Percentiles rank a stretch among this genome's conserved stretches.
Evolutionary conservation across 2,329 filamentous ascomycete species (phyloP).

Genomic region (Fusarium miscanthi): DNA sequence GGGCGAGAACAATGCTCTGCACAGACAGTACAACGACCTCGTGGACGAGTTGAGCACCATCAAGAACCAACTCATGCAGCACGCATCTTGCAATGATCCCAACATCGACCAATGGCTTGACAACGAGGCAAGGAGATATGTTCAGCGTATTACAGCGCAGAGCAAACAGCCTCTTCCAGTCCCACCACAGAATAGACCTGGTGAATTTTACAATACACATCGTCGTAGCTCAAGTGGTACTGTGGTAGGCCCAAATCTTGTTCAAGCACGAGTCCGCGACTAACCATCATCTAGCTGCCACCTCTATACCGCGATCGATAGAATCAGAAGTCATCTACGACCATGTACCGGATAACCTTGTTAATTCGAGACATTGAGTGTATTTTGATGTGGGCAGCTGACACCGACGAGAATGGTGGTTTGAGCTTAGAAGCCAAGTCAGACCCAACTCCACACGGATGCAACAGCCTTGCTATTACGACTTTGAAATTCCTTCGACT

Average conservation of each 20-base stretch:
- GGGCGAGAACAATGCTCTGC: constrained; percentile 55
- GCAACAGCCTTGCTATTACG: background rate
- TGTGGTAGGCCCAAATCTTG: background rate
- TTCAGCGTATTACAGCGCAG: constrained; percentile 46
- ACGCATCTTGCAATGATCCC: constrained; percentile 62
- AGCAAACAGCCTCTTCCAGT: background rate
- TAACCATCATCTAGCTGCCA: background rate
- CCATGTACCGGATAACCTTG: constrained; percentile 52
- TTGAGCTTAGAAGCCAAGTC: background rate
- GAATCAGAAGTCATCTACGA: constrained; percentile 49
- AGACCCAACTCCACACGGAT: background rate
- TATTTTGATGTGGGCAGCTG: background rate
- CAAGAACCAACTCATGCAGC: constrained; percentile 63
- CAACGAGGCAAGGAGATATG: constrained; percentile 62
- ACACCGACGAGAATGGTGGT: background rate
- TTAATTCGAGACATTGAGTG: constrained; percentile 24
- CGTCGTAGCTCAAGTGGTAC: constrained; percentile 19
- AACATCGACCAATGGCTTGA: constrained; percentile 66
- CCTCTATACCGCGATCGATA: constrained; percentile 13
- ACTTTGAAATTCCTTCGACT: constrained; percentile 27
- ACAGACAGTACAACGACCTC: constrained; percentile 56
- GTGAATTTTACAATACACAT: background rate
- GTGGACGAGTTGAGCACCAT: constrained; percentile 59
- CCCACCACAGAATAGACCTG: background rate
- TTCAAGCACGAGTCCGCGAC: background rate